Conservation (phyloP, 2,329 filamentous ascomycete genomes). For the Gyromitra esculenta region DNA sequence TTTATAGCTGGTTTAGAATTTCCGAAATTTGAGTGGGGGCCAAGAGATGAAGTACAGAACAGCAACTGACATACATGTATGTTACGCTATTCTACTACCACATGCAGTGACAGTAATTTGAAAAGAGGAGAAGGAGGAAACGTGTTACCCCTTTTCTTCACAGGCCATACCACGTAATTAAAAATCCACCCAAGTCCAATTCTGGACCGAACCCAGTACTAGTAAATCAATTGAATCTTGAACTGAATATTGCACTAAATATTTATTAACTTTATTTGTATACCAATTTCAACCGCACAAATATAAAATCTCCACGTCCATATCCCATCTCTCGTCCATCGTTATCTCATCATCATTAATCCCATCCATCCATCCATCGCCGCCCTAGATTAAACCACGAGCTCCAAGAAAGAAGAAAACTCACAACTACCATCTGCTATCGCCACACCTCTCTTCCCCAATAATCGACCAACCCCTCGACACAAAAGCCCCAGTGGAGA, state of each 20-base stretch:
- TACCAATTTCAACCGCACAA: slow-evolving; percentile 4
- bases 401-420: slow-evolving; percentile 12
- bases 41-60: no score
- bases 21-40: no score
- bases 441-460: neutral
- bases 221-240: no score
- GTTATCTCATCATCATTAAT: slow-evolving; percentile 5
- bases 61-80: no score
- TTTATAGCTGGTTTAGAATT: neutral
- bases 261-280: slow-evolving; percentile 18
- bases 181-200: no score
- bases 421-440: neutral
- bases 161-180: no score
- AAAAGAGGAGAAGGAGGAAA: no score
- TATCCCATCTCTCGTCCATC: slow-evolving; percentile 27
- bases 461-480: neutral
- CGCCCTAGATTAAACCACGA: neutral
- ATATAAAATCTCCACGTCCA: slow-evolving; percentile 1
- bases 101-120: no score
- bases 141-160: no score
- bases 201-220: no score
- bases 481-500: neutral
- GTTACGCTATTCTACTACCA: no score
- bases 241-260: neutral
- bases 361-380: neutral